Evolutionary conservation across 1,139 yeast genomes (phyloP), one percentile per base, ranked within the genome.

Genomic region (Eremothecium coryli): DNA sequence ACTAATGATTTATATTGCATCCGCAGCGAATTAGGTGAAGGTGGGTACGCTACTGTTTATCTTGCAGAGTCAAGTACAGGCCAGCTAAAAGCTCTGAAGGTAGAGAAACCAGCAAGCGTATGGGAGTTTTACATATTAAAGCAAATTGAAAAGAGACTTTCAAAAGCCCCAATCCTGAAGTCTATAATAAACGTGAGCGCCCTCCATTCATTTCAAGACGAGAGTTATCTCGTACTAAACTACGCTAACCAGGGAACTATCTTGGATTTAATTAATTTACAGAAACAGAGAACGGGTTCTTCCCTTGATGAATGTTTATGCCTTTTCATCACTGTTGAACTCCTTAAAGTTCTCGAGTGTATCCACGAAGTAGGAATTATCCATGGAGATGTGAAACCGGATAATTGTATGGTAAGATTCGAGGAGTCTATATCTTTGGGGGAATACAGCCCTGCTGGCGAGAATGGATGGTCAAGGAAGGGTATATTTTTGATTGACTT

Each of bases 341-440:
- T 84, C 16, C 53, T 84, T 32, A 68, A 73, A 35, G 63, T 73
- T 0, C 59, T 84, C 2, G 85, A 80, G 44, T 56, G 64, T 1
- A 57, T 88, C 18, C 96, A 88, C 50, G 54, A 60, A 1, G 61
- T 70, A 9, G 78, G 79, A 0, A 73, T 86, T 1, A 64, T 88
- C 11, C 96, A 88, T 59, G 93, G 95, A 1, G 94, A 85, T 53
- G 58, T 86, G 38, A 82, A 81, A 50, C 81, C 95, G 0, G 95
- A 84, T 42, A 86, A 86, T 50, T 81, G 93, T 45, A 82, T 88
- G 94, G 54, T 85, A 0, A 59, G 81, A 26, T 66, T 82, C 27
- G 62, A 62, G n/a, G 43, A 43, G 30, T 45, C 46, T 35, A 46
- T 42, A 38, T 26, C 32, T 9, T 42, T 44, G 21, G 54, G 48